Base-by-base conservation (phyloP, 306 rosid genomes). In the Quercus mongolica region DNA sequence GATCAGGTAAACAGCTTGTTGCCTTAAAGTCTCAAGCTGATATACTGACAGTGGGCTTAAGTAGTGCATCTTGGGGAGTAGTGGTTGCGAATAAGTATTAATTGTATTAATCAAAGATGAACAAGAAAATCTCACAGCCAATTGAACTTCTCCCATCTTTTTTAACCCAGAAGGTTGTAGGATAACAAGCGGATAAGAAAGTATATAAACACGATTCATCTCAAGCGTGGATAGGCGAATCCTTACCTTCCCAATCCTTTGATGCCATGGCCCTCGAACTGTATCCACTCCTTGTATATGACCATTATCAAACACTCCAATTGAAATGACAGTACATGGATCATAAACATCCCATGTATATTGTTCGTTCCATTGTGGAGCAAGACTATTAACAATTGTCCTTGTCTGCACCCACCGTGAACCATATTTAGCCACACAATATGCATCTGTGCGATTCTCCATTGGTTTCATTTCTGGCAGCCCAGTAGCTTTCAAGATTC, bases 391-490 rank as follows among this genome's bases (percentile, higher is more conserved):
- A 62, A 82, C 84, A 12, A 87, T 80, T 1, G 90, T 87, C 19
- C 90, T 76, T 62, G 86, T 87, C 76, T 84, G 68, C 20, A 84
- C 88, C 90, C 90, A 87, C 55, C 84, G 81, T 21, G 78, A 83
- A 46, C 90, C 90, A 55, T 86, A 86, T 81, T 83, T 86, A 74
- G 90, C 90, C 13, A 87, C 88, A 76, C 90, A 87, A 69, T 84
- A 87, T 33, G 90, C 85, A 15, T 87, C 90, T 46, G 84, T 82
- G 51, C 87, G 31, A 55, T 82, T 84, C 80, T 87, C 84, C 90
- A 87, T 87, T 0, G 90, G 86, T 12, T 76, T 83, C 49, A 87
- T 84, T 26, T 88, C 85, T 76, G 3, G 88, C 90, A 59, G 71
- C 82, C 80, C 84, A 56, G 19, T 18, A 87, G 87, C 68, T 87